Percentiles rank a stretch among this genome's conserved stretches.
These are phyloP conservation scores for Vicia villosa DNA, from an alignment of 306 rosid species.

Conservation along the genomic window DNA sequence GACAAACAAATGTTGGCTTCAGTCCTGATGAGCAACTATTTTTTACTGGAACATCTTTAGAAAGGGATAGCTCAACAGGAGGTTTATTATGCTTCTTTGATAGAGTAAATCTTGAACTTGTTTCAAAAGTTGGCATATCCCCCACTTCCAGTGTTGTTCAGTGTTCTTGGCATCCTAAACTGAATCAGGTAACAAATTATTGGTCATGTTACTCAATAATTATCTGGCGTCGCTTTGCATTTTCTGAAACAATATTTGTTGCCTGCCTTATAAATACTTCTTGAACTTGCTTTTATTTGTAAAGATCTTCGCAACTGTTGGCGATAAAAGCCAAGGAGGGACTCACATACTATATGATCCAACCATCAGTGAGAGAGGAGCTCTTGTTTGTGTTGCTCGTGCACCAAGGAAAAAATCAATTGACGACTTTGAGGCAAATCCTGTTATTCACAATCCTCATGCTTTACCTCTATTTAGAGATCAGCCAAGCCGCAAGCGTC, in stretches of 20 bases:
- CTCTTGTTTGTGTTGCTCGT: conserved; percentile 95
- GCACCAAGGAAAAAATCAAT: conserved; percentile 91
- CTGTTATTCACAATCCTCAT: conserved; percentile 91
- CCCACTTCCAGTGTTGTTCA: conserved; percentile 83
- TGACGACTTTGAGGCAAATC: conserved; percentile 89
- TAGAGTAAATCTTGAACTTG: conserved; percentile 76
- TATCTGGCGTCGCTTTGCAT: conserved; percentile 25
- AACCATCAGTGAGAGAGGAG: conserved; percentile 87
- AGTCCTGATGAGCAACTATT: conserved; percentile 92
- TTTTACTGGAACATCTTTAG: conserved; percentile 89
- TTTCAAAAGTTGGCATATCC: conserved; percentile 87
- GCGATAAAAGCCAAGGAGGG: conserved; percentile 93
- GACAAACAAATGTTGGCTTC: conserved; percentile 84
- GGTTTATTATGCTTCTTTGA: conserved; percentile 88
- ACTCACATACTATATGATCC: conserved; percentile 88
- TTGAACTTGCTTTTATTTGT: conserved; percentile 30
- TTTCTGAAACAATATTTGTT: conserved; percentile 25
- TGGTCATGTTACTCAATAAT: conserved; percentile 21
- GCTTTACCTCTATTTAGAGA: conserved; percentile 93
- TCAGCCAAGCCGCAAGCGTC: conserved; percentile 92
- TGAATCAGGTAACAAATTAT: conserved; percentile 72
- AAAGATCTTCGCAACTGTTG: conserved; percentile 84
- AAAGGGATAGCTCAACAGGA: conserved; percentile 79
- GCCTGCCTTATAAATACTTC: conserved; percentile 17
- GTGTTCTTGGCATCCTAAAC: conserved; percentile 94